These are phyloP conservation scores for Phytophthora palmivora DNA, from an alignment of 352 stramenopile species.

Conservation along the genomic window DNA sequence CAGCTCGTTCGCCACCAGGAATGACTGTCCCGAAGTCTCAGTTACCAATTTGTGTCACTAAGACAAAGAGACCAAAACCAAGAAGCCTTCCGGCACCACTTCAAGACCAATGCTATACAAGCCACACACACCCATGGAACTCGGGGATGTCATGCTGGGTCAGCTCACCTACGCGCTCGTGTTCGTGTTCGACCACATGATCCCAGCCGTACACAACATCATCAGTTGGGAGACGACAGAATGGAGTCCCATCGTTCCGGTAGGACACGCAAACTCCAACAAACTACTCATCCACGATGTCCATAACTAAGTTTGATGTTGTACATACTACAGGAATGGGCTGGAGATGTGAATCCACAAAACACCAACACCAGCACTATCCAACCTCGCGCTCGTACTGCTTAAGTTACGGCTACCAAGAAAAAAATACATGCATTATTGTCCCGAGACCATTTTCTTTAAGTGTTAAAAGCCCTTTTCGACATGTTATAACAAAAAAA, in stretches of 20 bases:
- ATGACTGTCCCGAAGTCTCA: constrained; percentile 9
- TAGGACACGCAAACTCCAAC: neutral
- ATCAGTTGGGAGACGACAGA: constrained; percentile 47
- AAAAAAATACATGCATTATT: no score
- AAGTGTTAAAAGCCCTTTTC: no score
- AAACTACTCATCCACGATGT: neutral
- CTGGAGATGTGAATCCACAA: neutral
- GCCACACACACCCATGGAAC: constrained; percentile 45
- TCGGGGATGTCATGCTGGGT: constrained; percentile 46
- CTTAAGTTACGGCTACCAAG: neutral
- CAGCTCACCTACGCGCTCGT: constrained; percentile 43
- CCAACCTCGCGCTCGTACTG: neutral
- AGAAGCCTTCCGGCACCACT: neutral
- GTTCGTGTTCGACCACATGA: constrained; percentile 50
- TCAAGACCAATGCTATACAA: constrained; percentile 31
- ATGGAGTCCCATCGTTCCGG: constrained; percentile 33
- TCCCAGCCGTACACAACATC: constrained; percentile 47
- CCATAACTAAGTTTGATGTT: neutral
- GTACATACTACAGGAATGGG: constrained; percentile 16
- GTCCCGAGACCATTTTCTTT: no score
- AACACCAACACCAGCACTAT: constrained; percentile 1
- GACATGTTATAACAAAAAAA: no score
- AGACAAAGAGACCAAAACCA: constrained; percentile 16
- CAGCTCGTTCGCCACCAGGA: constrained; percentile 1
- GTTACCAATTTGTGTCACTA: constrained; percentile 22